Conservation (phyloP, 2,329 filamentous ascomycete genomes). For the Bipolaris cookei region DNA sequence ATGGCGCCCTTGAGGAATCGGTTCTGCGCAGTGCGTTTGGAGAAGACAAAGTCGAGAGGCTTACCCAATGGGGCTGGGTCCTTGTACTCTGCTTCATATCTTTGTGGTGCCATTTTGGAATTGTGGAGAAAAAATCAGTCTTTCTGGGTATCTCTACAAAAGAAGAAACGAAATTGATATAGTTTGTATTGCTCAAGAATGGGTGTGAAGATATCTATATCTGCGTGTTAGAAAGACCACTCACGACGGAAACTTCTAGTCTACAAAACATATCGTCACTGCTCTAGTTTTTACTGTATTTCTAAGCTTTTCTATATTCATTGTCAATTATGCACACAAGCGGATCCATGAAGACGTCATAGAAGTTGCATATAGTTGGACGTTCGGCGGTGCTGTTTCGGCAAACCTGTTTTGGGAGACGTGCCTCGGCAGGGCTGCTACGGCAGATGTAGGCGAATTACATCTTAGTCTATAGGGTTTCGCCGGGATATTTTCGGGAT, state of each 20-base stretch:
- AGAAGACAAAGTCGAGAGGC: constrained; percentile 56
- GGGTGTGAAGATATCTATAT: no score
- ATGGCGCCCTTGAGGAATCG: constrained; percentile 72
- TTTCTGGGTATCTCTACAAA: constrained; percentile 7
- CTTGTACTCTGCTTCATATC: constrained; percentile 52
- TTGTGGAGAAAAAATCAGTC: background rate
- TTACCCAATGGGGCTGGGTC: constrained; percentile 51
- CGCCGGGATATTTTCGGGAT: background rate
- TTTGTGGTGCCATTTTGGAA: constrained; percentile 43
- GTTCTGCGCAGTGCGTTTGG: constrained; percentile 64
- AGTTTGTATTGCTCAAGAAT: background rate
- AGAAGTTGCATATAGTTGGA: background rate
- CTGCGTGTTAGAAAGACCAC: background rate
- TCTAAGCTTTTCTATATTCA: constrained; percentile 9
- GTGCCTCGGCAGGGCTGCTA: background rate
- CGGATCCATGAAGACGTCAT: constrained; percentile 16
- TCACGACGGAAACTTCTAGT: background rate
- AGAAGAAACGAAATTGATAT: background rate
- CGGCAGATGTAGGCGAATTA: constrained; percentile 18
- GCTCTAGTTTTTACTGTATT: constrained; percentile 3
- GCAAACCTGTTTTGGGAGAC: background rate
- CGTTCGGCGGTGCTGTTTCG: background rate
- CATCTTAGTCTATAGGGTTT: background rate
- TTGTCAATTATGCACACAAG: background rate
- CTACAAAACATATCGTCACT: background rate